These are phyloP conservation scores for Ophioceras dolichostomum DNA, from an alignment of 2,329 filamentous ascomycete genomes.

Conservation along the genomic window DNA sequence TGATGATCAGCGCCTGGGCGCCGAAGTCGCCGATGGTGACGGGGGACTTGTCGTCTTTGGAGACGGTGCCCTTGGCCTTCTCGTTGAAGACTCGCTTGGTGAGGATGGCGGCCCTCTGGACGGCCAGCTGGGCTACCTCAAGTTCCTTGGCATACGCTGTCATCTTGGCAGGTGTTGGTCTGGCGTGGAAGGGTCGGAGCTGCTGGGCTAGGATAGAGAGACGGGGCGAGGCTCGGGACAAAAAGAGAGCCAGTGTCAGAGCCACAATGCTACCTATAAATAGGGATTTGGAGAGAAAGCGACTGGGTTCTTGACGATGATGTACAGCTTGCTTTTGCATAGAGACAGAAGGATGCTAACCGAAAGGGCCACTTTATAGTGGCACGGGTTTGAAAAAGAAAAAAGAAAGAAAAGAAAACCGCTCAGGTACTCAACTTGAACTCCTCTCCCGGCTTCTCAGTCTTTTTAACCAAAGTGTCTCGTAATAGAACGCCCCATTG, in stretches of 20 bases:
- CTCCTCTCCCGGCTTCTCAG: too few species aligned
- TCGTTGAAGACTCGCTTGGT: conserved; percentile 52
- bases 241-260: conserved; percentile 10
- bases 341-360: too few species aligned
- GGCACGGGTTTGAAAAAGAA: too few species aligned
- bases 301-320: too few species aligned
- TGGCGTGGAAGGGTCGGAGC: conserved; percentile 3
- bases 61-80: conserved; percentile 86
- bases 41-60: conserved; percentile 90
- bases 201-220: conserved; percentile 8
- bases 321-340: too few species aligned
- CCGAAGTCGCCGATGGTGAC: conserved; percentile 98
- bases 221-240: conserved; percentile 9
- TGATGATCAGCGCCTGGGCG: conserved; percentile 91
- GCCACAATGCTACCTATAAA: conserved; percentile 1
- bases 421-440: too few species aligned
- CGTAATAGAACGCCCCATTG: too few species aligned
- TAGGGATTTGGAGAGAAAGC: background rate
- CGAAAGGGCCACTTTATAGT: background rate
- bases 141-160: conserved; percentile 73
- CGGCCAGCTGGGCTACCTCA: conserved; percentile 72
- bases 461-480: too few species aligned
- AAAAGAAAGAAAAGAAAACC: too few species aligned
- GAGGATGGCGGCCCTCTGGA: conserved; percentile 58
- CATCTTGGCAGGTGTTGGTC: conserved; percentile 24